Evolutionary conservation across 1,139 yeast genomes (phyloP).

Genomic region (Candida tetrigidarum): DNA sequence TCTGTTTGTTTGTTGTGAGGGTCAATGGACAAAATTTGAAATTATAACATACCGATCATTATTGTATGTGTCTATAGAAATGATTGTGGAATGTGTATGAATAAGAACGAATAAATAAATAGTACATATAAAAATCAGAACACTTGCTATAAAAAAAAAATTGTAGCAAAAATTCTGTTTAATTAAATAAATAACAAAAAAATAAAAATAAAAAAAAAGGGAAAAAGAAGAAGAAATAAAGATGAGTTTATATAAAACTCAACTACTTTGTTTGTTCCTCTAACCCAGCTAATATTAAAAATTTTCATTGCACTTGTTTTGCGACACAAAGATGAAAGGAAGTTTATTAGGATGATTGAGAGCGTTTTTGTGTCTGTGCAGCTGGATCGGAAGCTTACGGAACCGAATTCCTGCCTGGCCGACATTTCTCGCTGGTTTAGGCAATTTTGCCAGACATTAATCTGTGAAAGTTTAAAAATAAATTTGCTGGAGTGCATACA

Average conservation of each 20-base stretch:
- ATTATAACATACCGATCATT: constrained; percentile 6
- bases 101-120: neutral
- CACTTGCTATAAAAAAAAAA: neutral
- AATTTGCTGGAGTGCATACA: neutral
- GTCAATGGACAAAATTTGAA: too few species aligned
- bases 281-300: neutral
- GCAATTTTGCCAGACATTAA: neutral
- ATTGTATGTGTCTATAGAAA: too few species aligned
- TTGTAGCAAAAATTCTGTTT: too few species aligned
- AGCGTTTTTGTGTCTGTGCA: neutral
- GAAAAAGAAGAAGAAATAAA: neutral
- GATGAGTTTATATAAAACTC: constrained; percentile 6
- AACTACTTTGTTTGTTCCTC: neutral
- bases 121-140: neutral
- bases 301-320: neutral
- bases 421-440: neutral
- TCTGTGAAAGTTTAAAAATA: neutral
- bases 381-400: too few species aligned
- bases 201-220: neutral
- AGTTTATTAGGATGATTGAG: neutral
- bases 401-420: too few species aligned
- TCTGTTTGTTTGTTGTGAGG: too few species aligned
- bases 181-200: neutral
- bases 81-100: too few species aligned
- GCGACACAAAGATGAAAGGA: neutral